phyloP scores from a whole-genome alignment of 164 flowering plant species.

The Kalanchoe fedtschenkoi region DNA sequence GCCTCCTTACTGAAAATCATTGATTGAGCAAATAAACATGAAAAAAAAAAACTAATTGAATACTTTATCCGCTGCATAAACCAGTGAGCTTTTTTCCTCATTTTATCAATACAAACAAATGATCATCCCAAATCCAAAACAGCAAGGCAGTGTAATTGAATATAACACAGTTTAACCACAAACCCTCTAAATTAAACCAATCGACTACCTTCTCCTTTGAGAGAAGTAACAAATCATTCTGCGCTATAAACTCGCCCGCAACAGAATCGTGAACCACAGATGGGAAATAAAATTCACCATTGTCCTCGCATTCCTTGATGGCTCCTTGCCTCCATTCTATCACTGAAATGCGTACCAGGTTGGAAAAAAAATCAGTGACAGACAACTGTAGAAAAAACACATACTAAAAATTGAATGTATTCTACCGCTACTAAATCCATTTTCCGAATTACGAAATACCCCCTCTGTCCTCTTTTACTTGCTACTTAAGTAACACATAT shows the following conservation, averaged over 20 bases:
- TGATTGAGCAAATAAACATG: background rate
- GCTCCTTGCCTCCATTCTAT: slow-evolving; percentile 39
- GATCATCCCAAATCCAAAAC: too few species aligned
- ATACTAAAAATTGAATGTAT: background rate
- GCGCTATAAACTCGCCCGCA: slow-evolving; percentile 20
- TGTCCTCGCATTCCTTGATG: slow-evolving; percentile 22
- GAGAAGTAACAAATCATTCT: slow-evolving; percentile 62
- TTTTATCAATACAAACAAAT: too few species aligned
- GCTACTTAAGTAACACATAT: too few species aligned
- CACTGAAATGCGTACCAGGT: slow-evolving; percentile 24
- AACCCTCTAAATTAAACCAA: background rate
- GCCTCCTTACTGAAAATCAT: background rate
- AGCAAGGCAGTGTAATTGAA: too few species aligned
- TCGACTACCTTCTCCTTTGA: slow-evolving; percentile 53
- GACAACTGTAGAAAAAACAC: slow-evolving; percentile 24
- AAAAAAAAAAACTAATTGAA: background rate
- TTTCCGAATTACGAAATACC: slow-evolving; percentile 2
- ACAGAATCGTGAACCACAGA: slow-evolving; percentile 10
- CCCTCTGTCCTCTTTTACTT: too few species aligned
- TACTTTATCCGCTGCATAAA: too few species aligned
- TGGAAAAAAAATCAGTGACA: too few species aligned
- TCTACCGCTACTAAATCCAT: background rate
- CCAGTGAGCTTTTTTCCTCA: too few species aligned
- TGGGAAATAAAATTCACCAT: slow-evolving; percentile 15
- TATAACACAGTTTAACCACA: too few species aligned